phyloP scores from a whole-genome alignment of 2,329 filamentous ascomycete species.

The Hypoxylon sp. region DNA sequence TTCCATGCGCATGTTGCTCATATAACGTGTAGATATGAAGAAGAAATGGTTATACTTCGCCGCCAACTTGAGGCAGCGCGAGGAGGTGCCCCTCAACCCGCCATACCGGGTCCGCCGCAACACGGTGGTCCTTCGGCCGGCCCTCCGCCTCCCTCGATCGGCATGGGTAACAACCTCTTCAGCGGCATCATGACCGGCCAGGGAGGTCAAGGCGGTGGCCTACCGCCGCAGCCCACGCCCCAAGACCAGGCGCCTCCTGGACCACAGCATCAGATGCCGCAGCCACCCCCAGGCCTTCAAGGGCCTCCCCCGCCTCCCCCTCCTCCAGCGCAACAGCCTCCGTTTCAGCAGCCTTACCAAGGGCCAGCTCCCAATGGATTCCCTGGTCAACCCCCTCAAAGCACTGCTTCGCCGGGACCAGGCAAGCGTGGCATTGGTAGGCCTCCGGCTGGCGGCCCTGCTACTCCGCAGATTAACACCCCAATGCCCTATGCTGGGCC shows the following conservation, averaged over 20 bases:
- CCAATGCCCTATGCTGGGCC: conserved; percentile 88
- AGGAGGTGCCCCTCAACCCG: conserved; percentile 69
- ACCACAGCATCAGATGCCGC: conserved; percentile 76
- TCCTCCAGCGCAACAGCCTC: conserved; percentile 75
- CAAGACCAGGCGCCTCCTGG: conserved; percentile 71
- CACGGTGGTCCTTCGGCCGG: conserved; percentile 78
- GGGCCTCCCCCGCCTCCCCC: conserved; percentile 71
- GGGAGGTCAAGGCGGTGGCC: conserved; percentile 84
- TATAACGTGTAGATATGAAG: conserved; percentile 81
- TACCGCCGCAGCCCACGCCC: conserved; percentile 77
- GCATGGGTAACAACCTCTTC: conserved; percentile 92
- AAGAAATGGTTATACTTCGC: conserved; percentile 87
- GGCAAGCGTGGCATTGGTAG: conserved; percentile 77
- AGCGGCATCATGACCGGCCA: conserved; percentile 95
- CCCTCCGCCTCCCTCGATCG: conserved; percentile 89
- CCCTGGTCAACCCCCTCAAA: conserved; percentile 84
- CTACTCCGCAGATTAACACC: conserved; percentile 92
- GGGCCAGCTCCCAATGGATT: conserved; percentile 77
- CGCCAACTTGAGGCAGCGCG: conserved; percentile 87
- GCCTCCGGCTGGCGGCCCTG: conserved; percentile 77
- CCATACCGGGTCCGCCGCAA: conserved; percentile 77
- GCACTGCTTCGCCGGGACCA: conserved; percentile 88
- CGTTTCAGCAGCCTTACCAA: conserved; percentile 79
- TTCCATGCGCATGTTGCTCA: conserved; percentile 14
- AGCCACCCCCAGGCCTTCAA: conserved; percentile 78